Conservation (phyloP, 2,329 filamentous ascomycete genomes). For the Geosmithia flava region DNA sequence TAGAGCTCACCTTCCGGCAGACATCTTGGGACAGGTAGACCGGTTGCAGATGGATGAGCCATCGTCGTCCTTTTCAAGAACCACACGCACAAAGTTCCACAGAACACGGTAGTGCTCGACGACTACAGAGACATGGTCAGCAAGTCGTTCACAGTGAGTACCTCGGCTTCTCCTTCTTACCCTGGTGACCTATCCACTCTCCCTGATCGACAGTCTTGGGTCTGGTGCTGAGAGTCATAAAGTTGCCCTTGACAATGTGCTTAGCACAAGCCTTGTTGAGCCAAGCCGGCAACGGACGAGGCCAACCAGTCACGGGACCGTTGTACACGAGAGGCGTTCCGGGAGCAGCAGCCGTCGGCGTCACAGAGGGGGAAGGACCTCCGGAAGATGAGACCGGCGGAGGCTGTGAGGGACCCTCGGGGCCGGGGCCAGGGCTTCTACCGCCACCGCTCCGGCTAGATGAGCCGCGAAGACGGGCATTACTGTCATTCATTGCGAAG, state of each 20-base stretch:
- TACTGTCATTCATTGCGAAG: constrained; percentile 16
- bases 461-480: constrained; percentile 34
- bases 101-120: constrained; percentile 87
- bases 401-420: constrained; percentile 15
- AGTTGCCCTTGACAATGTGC: constrained; percentile 93
- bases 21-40: constrained; percentile 81
- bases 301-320: constrained; percentile 22
- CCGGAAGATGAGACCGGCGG: constrained; percentile 20
- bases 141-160: neutral
- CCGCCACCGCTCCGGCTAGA: constrained; percentile 9
- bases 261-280: constrained; percentile 65
- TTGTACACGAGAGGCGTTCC: constrained; percentile 2
- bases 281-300: constrained; percentile 55
- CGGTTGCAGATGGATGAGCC: constrained; percentile 74
- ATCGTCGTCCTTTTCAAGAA: constrained; percentile 75
- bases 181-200: constrained; percentile 94
- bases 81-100: constrained; percentile 78
- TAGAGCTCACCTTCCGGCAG: constrained; percentile 71
- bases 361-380: neutral
- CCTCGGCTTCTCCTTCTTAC: constrained; percentile 35
- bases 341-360: constrained; percentile 16
- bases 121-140: constrained; percentile 36
- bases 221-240: constrained; percentile 91
- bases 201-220: constrained; percentile 89
- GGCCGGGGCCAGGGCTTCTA: constrained; percentile 22